Evolutionary conservation across 2,329 filamentous ascomycete species (phyloP).

Genomic region (Karstenula rhodostoma): DNA sequence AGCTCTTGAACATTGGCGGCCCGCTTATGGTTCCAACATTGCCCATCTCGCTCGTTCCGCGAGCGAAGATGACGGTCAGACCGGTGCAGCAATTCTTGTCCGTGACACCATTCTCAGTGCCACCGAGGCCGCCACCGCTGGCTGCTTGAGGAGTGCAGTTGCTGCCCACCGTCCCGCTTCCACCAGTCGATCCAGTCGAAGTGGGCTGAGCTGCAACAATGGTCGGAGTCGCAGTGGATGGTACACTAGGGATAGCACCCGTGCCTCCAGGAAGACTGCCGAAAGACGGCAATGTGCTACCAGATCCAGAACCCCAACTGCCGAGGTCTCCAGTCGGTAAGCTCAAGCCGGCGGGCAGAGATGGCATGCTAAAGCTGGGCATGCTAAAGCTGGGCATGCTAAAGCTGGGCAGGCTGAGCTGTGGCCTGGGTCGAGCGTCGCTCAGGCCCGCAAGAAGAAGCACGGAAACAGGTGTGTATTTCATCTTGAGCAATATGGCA

Average conservation of each 20-base stretch:
- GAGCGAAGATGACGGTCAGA: slow-evolving; percentile 55
- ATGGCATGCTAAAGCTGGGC: slow-evolving; percentile 27
- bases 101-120: slow-evolving; percentile 51
- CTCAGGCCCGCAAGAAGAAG: slow-evolving; percentile 31
- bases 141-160: slow-evolving; percentile 34
- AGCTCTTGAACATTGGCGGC: slow-evolving; percentile 45
- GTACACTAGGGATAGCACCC: slow-evolving; percentile 9
- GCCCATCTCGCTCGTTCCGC: slow-evolving; percentile 52
- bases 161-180: slow-evolving; percentile 24
- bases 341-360: slow-evolving; percentile 15
- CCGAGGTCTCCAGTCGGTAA: slow-evolving; percentile 3
- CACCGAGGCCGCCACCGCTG: slow-evolving; percentile 24
- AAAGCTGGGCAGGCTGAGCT: slow-evolving; percentile 25
- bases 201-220: slow-evolving; percentile 10
- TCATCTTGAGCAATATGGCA: slow-evolving; percentile 30
- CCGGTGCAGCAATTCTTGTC: slow-evolving; percentile 51
- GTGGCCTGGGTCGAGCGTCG: slow-evolving; percentile 33
- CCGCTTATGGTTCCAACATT: slow-evolving; percentile 55
- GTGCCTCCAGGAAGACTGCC: slow-evolving; percentile 6
- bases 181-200: slow-evolving; percentile 13
- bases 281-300: slow-evolving; percentile 1
- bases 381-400: slow-evolving; percentile 21
- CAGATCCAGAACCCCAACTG: slow-evolving; percentile 2
- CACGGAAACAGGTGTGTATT: slow-evolving; percentile 28
- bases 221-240: slow-evolving; percentile 8